These are phyloP conservation scores for Venustampulla echinocandica DNA, from an alignment of 495 filamentous ascomycete species.

Conservation along the genomic window DNA sequence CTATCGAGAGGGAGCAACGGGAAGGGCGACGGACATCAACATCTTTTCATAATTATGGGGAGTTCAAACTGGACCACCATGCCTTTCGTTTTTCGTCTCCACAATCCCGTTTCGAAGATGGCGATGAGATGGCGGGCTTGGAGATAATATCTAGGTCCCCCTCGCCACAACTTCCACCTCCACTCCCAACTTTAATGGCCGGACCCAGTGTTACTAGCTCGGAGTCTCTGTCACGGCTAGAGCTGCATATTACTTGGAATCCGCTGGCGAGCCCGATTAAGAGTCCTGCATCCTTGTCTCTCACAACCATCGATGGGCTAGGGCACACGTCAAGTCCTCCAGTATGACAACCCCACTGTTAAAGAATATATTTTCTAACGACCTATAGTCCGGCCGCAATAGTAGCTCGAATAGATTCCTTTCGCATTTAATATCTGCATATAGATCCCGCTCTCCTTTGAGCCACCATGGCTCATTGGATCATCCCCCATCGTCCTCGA, in stretches of 20 bases:
- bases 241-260: neutral
- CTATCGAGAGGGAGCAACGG: too few relatives aligned
- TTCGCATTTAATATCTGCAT: slow-evolving; percentile 19
- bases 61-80: slow-evolving; percentile 8
- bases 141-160: slow-evolving; percentile 10
- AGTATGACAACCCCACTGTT: too few relatives aligned
- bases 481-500: slow-evolving; percentile 17
- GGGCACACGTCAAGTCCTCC: too few relatives aligned
- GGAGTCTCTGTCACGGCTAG: slow-evolving; percentile 34
- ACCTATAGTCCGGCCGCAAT: neutral
- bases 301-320: too few relatives aligned
- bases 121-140: slow-evolving; percentile 5
- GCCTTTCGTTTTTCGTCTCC: slow-evolving; percentile 12
- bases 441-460: slow-evolving; percentile 24
- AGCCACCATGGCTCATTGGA: slow-evolving; percentile 18
- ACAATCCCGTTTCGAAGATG: slow-evolving; percentile 13
- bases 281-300: too few relatives aligned
- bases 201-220: slow-evolving; percentile 42
- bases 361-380: too few relatives aligned
- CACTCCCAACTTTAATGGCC: slow-evolving; percentile 32
- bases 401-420: slow-evolving; percentile 10
- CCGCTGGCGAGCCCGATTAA: too few relatives aligned
- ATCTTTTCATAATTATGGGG: neutral
- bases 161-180: slow-evolving; percentile 27
- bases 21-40: neutral